These are phyloP conservation scores for Petunia hybrid DNA, from an alignment of 305 asterid genomes.

Conservation along the genomic window DNA sequence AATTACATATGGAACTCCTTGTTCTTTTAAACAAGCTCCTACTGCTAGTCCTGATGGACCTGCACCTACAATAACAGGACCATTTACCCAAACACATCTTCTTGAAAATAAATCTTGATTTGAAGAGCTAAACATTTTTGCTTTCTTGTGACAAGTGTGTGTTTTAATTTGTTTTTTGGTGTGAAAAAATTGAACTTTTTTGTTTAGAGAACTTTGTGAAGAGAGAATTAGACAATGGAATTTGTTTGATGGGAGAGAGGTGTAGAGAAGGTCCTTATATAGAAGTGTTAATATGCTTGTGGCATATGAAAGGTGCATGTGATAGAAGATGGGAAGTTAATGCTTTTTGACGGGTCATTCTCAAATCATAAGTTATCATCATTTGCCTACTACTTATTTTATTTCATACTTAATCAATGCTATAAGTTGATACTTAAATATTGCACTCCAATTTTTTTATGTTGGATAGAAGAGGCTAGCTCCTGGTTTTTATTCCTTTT, in stretches of 20 bases:
- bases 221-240: slow-evolving; percentile 20
- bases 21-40: slow-evolving; percentile 58
- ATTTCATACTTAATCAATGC: slow-evolving; percentile 18
- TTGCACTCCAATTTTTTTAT: not conserved
- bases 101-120: slow-evolving; percentile 37
- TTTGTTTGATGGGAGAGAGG: slow-evolving; percentile 34
- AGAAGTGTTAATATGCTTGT: not conserved
- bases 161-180: not conserved
- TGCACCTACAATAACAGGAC: slow-evolving; percentile 66
- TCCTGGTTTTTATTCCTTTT: slow-evolving; percentile 9
- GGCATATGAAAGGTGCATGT: slow-evolving; percentile 36
- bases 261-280: slow-evolving; percentile 31
- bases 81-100: slow-evolving; percentile 69
- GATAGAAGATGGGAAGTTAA: slow-evolving; percentile 33
- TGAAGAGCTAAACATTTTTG: slow-evolving; percentile 43
- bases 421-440: not conserved
- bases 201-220: not conserved
- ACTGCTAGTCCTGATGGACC: slow-evolving; percentile 78
- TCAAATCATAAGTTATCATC: slow-evolving; percentile 35
- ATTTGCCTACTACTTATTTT: slow-evolving; percentile 19
- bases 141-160: not conserved
- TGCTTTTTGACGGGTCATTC: slow-evolving; percentile 20
- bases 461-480: not conserved
- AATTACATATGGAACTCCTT: slow-evolving; percentile 60
- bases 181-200: not conserved